Base-by-base conservation (phyloP, 2,329 filamentous ascomycete genomes). In the Biscogniauxia marginata region DNA sequence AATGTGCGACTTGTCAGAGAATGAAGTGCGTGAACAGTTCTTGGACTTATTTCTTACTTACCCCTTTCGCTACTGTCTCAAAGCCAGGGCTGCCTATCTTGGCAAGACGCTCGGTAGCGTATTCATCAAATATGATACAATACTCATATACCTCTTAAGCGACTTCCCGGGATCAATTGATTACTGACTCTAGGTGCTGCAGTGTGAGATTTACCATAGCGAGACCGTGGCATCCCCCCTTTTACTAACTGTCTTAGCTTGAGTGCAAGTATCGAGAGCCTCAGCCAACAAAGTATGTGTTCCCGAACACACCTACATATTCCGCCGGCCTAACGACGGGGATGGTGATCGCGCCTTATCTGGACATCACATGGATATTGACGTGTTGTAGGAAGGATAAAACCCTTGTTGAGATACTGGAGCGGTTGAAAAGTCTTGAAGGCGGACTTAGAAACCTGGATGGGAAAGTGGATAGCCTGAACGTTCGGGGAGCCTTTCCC, bases 221-320 rank as follows among this genome's bases (percentile, higher is more conserved):
- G 16, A 44, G 21, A n/a, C 16, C 25, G 19, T 20, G 11, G 20
- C 39, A 18, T 53, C 46, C 49, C 48, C 43, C 55, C 39, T 55
- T 20, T 54, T 55, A 59, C 59, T 64, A 60, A 60, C 54, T 50
- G 45, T 48, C 49, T 54, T 16, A 80, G 64, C 75, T 84, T 58
- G 79, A 82, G 43, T 88, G 85, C 68, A 75, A 77, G 59, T 87
- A 87, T 67, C 75, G 82, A 62, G 82, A 85, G 61, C 81, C 83
- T 22, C 78, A 80, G 63, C 83, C 83, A 34, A 87, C 84, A 52
- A 87, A 86, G 83, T 85, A 77, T 73, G 81, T 77, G 55, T 46
- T 45, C 50, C 53, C 45, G 52, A 24, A 47, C 51, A 47, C 55
- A 49, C 23, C 53, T 53, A 8, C 50, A 51, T 50, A 53, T 48